phyloP scores from a whole-genome alignment of 2,329 filamentous ascomycete genomes.

The Tolypocladium cylindrosporum region DNA sequence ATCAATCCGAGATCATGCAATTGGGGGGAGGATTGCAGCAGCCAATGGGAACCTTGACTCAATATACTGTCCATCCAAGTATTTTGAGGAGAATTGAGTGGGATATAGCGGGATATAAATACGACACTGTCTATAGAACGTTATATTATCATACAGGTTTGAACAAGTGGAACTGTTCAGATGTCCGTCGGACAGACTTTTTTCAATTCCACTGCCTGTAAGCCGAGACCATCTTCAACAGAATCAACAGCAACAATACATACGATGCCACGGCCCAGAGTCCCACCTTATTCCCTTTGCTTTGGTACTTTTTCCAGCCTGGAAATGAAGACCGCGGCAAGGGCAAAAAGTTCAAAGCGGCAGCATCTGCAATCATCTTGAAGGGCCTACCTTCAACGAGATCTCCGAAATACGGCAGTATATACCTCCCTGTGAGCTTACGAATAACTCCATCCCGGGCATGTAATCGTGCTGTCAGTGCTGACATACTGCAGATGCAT shows the following conservation, averaged over 20 bases:
- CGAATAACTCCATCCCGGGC: neutral
- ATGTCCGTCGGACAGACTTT: no score
- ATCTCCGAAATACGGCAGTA: neutral
- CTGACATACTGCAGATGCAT: neutral
- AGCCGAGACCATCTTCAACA: neutral
- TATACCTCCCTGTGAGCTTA: neutral
- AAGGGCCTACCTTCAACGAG: neutral
- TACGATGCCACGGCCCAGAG: neutral
- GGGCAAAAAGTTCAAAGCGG: neutral
- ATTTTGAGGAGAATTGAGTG: no score
- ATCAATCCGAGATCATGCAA: no score
- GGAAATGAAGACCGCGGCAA: neutral
- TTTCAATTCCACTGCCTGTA: neutral
- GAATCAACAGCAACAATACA: neutral
- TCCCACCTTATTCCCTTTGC: neutral
- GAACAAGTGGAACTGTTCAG: no score
- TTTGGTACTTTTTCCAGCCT: neutral
- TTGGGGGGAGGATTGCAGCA: no score
- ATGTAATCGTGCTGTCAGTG: neutral
- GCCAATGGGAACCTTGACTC: no score
- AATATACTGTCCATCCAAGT: no score
- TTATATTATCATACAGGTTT: no score
- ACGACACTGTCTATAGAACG: no score
- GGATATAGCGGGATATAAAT: no score
- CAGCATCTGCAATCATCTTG: neutral